These are phyloP conservation scores for Sorghum bicolor DNA, from an alignment of 176 grass and related monocot genomes.

Conservation along the genomic window DNA sequence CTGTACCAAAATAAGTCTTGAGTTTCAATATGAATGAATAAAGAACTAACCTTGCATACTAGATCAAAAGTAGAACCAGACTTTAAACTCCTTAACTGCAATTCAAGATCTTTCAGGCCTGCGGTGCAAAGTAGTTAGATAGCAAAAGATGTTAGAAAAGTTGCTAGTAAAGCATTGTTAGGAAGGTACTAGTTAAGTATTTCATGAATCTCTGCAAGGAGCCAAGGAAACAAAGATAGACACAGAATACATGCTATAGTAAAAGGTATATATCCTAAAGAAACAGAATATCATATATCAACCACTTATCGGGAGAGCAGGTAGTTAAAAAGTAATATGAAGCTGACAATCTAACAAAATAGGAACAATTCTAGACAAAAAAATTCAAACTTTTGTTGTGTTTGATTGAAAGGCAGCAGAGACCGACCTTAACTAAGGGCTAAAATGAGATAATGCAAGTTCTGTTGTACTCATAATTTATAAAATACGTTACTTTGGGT, in stretches of 20 bases:
- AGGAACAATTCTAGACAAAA: neutral
- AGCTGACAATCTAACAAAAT: conserved; percentile 6
- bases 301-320: neutral
- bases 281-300: neutral
- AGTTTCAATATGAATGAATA: conserved; percentile 11
- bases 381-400: neutral
- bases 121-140: conserved; percentile 31
- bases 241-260: neutral
- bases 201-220: conserved; percentile 8
- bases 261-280: neutral
- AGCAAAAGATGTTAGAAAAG: conserved; percentile 22
- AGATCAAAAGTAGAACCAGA: conserved; percentile 72
- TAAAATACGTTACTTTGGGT: neutral
- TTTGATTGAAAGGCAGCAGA: conserved; percentile 1
- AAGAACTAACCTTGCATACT: conserved; percentile 71
- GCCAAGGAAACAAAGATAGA: neutral
- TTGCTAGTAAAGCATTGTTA: neutral
- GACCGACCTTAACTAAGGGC: neutral
- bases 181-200: conserved; percentile 6
- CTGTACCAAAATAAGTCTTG: conserved; percentile 16
- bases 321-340: neutral
- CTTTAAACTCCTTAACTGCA: conserved; percentile 49
- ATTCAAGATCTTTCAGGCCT: conserved; percentile 55
- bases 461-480: neutral
- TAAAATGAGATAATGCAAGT: neutral